Evolutionary conservation across 768 basidiomycete species (phyloP), one percentile per base, ranked within the genome.

Genomic region (Mycena sanguinolenta): DNA sequence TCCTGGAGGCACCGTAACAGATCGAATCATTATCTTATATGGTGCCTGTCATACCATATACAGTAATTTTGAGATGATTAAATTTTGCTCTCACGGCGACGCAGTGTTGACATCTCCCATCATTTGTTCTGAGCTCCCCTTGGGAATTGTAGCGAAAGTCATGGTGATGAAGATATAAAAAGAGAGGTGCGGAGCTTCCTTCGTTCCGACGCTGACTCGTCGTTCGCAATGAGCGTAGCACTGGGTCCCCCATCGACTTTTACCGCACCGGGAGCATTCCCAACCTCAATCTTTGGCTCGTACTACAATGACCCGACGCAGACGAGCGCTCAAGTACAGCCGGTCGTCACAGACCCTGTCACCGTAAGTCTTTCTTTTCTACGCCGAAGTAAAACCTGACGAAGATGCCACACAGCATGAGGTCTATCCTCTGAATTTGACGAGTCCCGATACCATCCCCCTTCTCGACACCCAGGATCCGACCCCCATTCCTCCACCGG

Each of bases 221-320:
- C n/a, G n/a, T n/a, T n/a, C n/a, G 36, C 49, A 12, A 67, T 67
- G 65, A 60, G 25, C 50, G 58, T 67, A 42, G 36, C 65, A 30
- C 63, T 67, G 65, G 65, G 65, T n/a, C n/a, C n/a, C 27, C 84
- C 79, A 12, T 83, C 87, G 19, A 85, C 85, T 6, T 91, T 86
- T 73, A 87, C 90, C 8, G 90, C 80, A 3, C 86, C 89, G 8
- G 91, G 90, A 30, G 75, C 81, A 3, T 92, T 92, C 77, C 91
- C 92, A 2, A 91, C 91, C 3, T 87, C 89, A 16, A 80, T 86
- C 44, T 94, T 89, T 77, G 74, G 81, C 27, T 75, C 82, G 65
- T 94, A 94, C 78, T 92, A 89, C 80, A 93, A 92, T 78, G 80
- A 86, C 71, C 91, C 92, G 42, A 94, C 92, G 3, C 90, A 88